Base-by-base conservation (phyloP, 208 protist species). In the Leishmania guyanensis region DNA sequence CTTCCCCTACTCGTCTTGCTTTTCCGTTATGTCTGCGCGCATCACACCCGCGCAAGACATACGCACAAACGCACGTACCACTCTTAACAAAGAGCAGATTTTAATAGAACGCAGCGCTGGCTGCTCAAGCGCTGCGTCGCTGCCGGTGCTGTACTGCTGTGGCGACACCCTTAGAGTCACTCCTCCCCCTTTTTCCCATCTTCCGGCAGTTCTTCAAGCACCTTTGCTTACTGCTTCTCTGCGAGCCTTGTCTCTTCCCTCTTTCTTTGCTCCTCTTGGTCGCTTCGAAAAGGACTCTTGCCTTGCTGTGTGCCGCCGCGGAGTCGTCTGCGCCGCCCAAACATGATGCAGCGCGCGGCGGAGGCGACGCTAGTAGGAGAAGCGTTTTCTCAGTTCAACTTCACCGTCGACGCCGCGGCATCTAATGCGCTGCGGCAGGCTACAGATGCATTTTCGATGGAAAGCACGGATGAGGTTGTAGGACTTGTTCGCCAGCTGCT, bases 401-500 rank as follows among this genome's bases (percentile, higher is more conserved):
- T 58, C 56, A 22, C 14, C 26, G 69, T 58, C 33, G 76, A 85
- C 33, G 50, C 77, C 4, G 76, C 46, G 6, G 82, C 82, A 5
- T 79, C 82, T 46, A 26, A 53, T 33, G 82, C 77, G 29, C 64
- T 85, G 56, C 77, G 72, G 0, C 53, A 8, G 9, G 77, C 82
- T 53, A 85, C 82, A 43, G 56, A 74, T 46, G 17, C 65, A 26
- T 87, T 87, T 58, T 84, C 83, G 1, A 79, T 83, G 75, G 70
- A 79, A 33, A 80, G 81, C 68, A 84, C 75, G 17, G 75, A 77
- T 5, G 75, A 80, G 29, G 83, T 87, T 20, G 83, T 83, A 46
- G 48, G 60, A 10, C 53, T 65, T 75, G 83, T 87, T n/a, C 81
- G 77, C 8, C 22, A 29, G 1, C 71, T 87, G n/a, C 71, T 87